These are phyloP conservation scores for Wolfiporia cocos DNA, from an alignment of 1,284 basidiomycete species.

Conservation along the genomic window DNA sequence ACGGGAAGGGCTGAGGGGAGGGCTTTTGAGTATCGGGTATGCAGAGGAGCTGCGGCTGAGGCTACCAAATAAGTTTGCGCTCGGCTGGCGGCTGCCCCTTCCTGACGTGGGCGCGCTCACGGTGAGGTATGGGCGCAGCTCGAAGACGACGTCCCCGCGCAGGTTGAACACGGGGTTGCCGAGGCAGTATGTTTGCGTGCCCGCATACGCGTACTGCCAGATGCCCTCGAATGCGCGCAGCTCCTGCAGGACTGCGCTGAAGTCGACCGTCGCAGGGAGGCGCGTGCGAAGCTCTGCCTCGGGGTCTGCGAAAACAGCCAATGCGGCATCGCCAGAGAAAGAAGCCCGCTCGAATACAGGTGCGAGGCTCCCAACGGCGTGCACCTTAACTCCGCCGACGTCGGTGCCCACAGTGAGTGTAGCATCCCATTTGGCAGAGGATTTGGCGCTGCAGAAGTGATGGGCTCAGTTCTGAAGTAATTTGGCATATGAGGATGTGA, in stretches of 20 bases:
- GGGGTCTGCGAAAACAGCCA: conserved; percentile 8
- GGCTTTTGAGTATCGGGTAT: too few species aligned
- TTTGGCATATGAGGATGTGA: neutral
- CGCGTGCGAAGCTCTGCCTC: conserved; percentile 13
- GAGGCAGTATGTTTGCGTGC: conserved; percentile 19
- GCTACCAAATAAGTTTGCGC: too few species aligned
- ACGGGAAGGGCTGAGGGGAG: too few species aligned
- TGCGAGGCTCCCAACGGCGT: conserved; percentile 10
- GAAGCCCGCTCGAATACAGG: conserved; percentile 9
- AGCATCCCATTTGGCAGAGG: conserved; percentile 18
- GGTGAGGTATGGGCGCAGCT: conserved; percentile 22
- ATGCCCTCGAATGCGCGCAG: conserved; percentile 24
- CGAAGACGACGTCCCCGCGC: conserved; percentile 26
- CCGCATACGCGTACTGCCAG: conserved; percentile 24
- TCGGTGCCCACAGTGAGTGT: conserved; percentile 13
- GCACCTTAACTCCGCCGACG: conserved; percentile 15
- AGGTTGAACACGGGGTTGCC: conserved; percentile 26
- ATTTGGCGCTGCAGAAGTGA: conserved; percentile 11
- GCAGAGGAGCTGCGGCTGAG: too few species aligned
- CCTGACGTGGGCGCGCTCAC: too few species aligned
- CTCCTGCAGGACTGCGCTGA: conserved; percentile 17
- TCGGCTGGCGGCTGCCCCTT: too few species aligned
- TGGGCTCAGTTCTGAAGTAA: too few species aligned
- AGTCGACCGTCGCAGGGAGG: conserved; percentile 18
- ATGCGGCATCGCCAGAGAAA: conserved; percentile 1